A percentile compares a stretch with the other conserved stretches of the same genome.
Conservation (phyloP, 192 early-diverging fungal genomes). For the Entomortierella beljakovae region DNA sequence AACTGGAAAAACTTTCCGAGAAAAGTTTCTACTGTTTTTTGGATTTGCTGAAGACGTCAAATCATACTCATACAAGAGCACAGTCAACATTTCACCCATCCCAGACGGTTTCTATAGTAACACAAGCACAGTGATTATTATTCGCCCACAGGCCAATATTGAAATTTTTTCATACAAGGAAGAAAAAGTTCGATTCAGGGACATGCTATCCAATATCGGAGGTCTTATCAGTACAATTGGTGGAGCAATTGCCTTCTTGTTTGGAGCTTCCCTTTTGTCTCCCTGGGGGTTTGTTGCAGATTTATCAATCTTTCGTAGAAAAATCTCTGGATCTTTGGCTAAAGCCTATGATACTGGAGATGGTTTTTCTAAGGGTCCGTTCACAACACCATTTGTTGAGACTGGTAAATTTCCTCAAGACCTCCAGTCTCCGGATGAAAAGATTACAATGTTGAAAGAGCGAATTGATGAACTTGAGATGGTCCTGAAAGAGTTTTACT, state of each 20-base stretch:
- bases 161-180: background rate
- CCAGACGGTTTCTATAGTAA: background rate
- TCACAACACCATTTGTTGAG: slow-evolving; percentile 20
- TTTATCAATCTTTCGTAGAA: slow-evolving; percentile 20
- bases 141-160: slow-evolving; percentile 11
- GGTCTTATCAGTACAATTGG: slow-evolving; percentile 26
- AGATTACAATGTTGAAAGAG: slow-evolving; percentile 28
- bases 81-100: slow-evolving; percentile 5
- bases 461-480: slow-evolving; percentile 43
- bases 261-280: slow-evolving; percentile 27
- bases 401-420: slow-evolving; percentile 24
- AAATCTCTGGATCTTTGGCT: slow-evolving; percentile 21
- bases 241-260: slow-evolving; percentile 29
- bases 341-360: slow-evolving; percentile 14
- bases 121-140: slow-evolving; percentile 25
- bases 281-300: slow-evolving; percentile 36
- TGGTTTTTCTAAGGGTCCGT: slow-evolving; percentile 40
- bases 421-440: background rate
- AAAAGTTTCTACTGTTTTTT: background rate
- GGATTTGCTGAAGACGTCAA: slow-evolving; percentile 2
- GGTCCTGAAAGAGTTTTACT: slow-evolving; percentile 37
- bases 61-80: slow-evolving; percentile 12
- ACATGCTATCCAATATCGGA: slow-evolving; percentile 36
- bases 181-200: slow-evolving; percentile 27
- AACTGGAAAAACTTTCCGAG: background rate